These are phyloP conservation scores for Tagetes erecta DNA, from an alignment of 129 eudicot genomes.

Conservation along the genomic window DNA sequence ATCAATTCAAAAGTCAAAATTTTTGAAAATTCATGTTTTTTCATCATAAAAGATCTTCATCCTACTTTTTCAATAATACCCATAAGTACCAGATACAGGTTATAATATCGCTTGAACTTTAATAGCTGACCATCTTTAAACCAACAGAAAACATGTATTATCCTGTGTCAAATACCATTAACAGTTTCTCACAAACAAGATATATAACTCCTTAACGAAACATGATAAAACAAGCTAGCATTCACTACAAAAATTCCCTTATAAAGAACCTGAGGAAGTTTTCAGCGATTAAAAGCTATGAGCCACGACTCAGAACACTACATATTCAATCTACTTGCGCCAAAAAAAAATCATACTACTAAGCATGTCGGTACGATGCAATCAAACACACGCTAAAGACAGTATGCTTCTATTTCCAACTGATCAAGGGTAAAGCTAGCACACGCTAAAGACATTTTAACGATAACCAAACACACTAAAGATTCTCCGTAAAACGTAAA, in stretches of 20 bases:
- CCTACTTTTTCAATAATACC: neutral
- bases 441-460: no score
- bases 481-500: no score
- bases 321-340: no score
- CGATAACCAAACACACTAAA: no score
- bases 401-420: no score
- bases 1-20: neutral
- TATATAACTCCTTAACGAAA: neutral
- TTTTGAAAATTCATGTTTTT: neutral
- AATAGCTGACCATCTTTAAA: neutral
- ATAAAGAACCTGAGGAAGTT: neutral
- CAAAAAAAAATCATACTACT: no score
- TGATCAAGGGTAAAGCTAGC: no score
- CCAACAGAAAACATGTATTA: neutral
- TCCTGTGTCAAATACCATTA: neutral
- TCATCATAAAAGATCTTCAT: slow-evolving; percentile 1
- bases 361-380: no score
- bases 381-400: no score
- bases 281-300: neutral
- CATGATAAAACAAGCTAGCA: neutral
- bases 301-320: neutral
- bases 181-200: neutral
- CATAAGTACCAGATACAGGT: neutral
- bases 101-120: neutral
- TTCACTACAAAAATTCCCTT: no score